These are phyloP conservation scores for Xylariaceae sp. DNA, from an alignment of 2,329 filamentous ascomycete genomes.

Conservation along the genomic window DNA sequence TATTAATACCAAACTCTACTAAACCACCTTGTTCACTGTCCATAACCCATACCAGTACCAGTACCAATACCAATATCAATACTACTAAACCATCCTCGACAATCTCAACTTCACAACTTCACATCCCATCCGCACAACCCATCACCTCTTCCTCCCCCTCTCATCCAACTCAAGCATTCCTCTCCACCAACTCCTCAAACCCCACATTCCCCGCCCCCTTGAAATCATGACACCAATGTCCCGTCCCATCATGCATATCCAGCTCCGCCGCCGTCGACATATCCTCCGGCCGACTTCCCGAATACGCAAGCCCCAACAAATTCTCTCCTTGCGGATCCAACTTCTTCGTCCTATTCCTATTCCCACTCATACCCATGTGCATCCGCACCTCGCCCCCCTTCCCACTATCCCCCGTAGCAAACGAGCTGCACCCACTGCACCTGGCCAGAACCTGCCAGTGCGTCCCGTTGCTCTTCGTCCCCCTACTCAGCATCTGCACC, in stretches of 20 bases:
- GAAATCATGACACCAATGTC: constrained; percentile 32
- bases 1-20: too few relatives aligned
- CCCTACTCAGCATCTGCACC: constrained; percentile 33
- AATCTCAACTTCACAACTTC: not conserved
- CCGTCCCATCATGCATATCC: constrained; percentile 28
- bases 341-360: constrained; percentile 15
- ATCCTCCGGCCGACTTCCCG: constrained; percentile 23
- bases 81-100: too few relatives aligned
- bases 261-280: constrained; percentile 23
- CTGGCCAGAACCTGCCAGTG: constrained; percentile 38
- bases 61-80: too few relatives aligned
- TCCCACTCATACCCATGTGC: not conserved
- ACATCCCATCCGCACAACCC: not conserved
- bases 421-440: constrained; percentile 35
- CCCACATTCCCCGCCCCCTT: constrained; percentile 24
- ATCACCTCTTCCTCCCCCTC: too few relatives aligned
- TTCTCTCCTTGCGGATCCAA: constrained; percentile 94
- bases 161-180: constrained; percentile 20
- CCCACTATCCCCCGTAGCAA: constrained; percentile 21
- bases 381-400: too few relatives aligned
- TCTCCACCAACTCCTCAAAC: constrained; percentile 27
- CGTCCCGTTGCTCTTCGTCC: constrained; percentile 36
- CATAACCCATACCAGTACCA: too few relatives aligned
- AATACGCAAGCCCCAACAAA: constrained; percentile 54
- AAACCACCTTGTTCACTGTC: too few relatives aligned